Evolutionary conservation across 2,329 filamentous ascomycete species (phyloP), one percentile per base, ranked within the genome.

Genomic region (Phialophora macrospora): DNA sequence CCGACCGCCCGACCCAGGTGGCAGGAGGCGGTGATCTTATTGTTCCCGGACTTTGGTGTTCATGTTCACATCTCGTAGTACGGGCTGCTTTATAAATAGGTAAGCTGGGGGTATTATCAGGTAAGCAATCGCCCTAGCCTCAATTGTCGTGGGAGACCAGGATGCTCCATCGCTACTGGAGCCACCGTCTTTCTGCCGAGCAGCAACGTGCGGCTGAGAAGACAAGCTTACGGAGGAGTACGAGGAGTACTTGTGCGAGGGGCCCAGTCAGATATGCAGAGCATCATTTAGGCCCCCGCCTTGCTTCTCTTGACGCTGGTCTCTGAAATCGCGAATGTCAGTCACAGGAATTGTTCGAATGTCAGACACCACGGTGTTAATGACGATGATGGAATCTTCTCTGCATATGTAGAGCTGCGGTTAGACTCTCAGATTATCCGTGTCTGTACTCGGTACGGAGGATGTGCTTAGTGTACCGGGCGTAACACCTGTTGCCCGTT

Each of bases 61-160:
- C 38, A 6, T 44, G 38, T 44, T n/a, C 38, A 44, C 17, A 44
- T n/a, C 14, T 7, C 38, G 38, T 8, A 44, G 38, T 44, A 44
- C 6, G 14, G 38, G 17, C 17, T 1, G 61, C 63, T 68, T 68
- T 59, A 63, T 63, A 64, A 62, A 66, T 66, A 66, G 60, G 38
- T 9, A 38, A 52, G n/a, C 60, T 60, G 66, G 63, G 30, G 64
- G 63, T 64, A 48, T 62, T 57, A 62, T 68, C 63, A 63, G 28
- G 63, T 68, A 64, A 68, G 66, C 66, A 68, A 60, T 20, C 38
- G 17, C 6, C 38, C 38, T 44, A 20, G 38, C 38, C 38, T 17
- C 17, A 20, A 30, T 55, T 32, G 56, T 22, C 46, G 14, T 22
- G 24, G 24, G 17, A 9, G 22, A 17, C 38, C 38, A 44, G 38